A percentile compares a stretch with the other conserved stretches of the same genome.
Conservation (phyloP, 352 stramenopile species). For the Globisporangium middletonii region DNA sequence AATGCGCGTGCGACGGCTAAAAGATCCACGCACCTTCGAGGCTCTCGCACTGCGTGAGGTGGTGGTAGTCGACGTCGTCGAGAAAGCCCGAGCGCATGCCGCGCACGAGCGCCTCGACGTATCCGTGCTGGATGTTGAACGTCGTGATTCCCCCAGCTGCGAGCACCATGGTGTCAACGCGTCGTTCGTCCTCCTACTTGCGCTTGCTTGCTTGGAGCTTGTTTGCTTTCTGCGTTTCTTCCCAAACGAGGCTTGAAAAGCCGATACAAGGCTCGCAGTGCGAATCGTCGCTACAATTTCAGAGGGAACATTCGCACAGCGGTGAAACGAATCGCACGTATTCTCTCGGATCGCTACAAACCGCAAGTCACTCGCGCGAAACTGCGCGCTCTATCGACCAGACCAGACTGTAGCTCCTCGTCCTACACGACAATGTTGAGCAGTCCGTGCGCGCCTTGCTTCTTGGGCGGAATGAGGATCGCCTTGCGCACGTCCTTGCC, state of each 20-base stretch:
- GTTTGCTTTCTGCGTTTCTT: conserved; percentile 3
- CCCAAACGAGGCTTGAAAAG: neutral
- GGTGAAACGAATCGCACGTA: neutral
- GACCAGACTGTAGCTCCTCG: too few species aligned
- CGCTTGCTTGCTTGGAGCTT: neutral
- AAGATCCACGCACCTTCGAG: conserved; percentile 67
- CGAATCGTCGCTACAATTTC: neutral
- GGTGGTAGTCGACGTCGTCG: conserved; percentile 87
- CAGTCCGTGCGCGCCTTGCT: conserved; percentile 64
- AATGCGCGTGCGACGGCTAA: neutral
- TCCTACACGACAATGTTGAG: conserved; percentile 62
- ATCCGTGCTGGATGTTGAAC: conserved; percentile 98
- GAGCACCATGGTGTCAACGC: conserved; percentile 33
- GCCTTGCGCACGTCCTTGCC: conserved; percentile 61
- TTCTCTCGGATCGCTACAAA: neutral
- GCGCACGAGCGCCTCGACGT: conserved; percentile 95
- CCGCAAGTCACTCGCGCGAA: neutral
- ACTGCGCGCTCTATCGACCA: neutral
- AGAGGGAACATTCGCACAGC: neutral
- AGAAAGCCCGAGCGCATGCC: conserved; percentile 92
- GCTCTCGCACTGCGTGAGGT: conserved; percentile 87
- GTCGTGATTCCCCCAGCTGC: conserved; percentile 88
- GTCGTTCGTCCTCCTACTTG: neutral
- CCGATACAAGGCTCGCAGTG: neutral
- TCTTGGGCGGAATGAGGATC: conserved; percentile 78